Evolutionary conservation across 1,284 basidiomycete genomes (phyloP).

Genomic region (Leccinum pachyderme): DNA sequence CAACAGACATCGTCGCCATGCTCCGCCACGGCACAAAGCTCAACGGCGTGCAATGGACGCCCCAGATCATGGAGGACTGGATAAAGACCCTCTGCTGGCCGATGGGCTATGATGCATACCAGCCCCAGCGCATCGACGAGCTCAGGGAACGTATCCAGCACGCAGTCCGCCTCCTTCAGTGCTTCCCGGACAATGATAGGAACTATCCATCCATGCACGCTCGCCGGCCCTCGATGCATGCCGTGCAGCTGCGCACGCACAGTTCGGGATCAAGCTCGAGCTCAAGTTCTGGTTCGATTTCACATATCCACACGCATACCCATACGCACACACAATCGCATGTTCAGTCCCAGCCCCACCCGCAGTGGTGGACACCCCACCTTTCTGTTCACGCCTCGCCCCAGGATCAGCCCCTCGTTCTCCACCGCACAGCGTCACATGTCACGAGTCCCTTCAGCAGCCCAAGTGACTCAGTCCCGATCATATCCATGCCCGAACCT

Average conservation of each 20-base stretch:
- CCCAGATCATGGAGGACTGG: conserved; percentile 51
- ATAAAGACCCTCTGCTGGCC: conserved; percentile 50
- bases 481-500: conserved; percentile 25
- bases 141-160: conserved; percentile 50
- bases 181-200: conserved; percentile 17
- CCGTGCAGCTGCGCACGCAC: background rate
- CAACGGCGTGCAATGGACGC: conserved; percentile 52
- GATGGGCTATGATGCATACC: conserved; percentile 53
- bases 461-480: conserved; percentile 3
- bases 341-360: background rate
- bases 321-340: no score
- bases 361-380: background rate
- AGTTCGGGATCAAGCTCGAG: background rate
- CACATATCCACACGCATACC: background rate
- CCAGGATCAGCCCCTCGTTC: conserved; percentile 6
- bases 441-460: conserved; percentile 15
- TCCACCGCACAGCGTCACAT: background rate
- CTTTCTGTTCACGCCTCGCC: background rate
- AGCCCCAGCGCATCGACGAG: conserved; percentile 40
- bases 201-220: background rate
- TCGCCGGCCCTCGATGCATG: conserved; percentile 16
- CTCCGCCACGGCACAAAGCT: conserved; percentile 50
- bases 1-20: conserved; percentile 43
- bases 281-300: background rate
- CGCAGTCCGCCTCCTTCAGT: conserved; percentile 38